Percentiles rank a stretch among this genome's conserved stretches.
phyloP scores from a whole-genome alignment of 2,329 filamentous ascomycete genomes.

The Stachybotrys chartarum region DNA sequence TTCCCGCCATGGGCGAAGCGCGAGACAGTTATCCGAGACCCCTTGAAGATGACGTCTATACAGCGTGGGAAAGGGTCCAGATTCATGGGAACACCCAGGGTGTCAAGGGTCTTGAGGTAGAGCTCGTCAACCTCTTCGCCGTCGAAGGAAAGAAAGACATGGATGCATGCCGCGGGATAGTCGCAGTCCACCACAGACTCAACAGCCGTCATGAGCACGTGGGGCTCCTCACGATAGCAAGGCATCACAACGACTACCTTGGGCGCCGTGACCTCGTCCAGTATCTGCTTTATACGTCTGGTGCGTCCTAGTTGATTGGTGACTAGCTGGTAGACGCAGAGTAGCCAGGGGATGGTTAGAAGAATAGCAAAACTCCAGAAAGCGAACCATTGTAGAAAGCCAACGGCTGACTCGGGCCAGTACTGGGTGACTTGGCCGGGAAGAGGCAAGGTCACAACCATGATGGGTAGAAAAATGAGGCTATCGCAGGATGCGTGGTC shows the following conservation, averaged over 20 bases:
- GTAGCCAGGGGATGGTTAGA: constrained; percentile 81
- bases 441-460: constrained; percentile 86
- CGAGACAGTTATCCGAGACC: constrained; percentile 80
- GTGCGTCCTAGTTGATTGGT: constrained; percentile 78
- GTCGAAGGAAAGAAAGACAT: constrained; percentile 93
- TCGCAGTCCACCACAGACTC: constrained; percentile 92
- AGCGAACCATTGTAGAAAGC: constrained; percentile 82
- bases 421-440: constrained; percentile 63
- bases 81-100: constrained; percentile 72
- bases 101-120: constrained; percentile 79
- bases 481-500: constrained; percentile 20
- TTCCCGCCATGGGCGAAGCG: constrained; percentile 92
- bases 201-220: constrained; percentile 75
- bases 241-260: constrained; percentile 97
- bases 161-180: constrained; percentile 85
- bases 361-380: constrained; percentile 89
- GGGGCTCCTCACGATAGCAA: constrained; percentile 86
- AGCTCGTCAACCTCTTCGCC: constrained; percentile 83
- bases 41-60: constrained; percentile 81
- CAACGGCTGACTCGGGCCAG: constrained; percentile 64
- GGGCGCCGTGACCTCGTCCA: constrained; percentile 79
- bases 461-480: constrained; percentile 81
- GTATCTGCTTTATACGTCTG: constrained; percentile 73
- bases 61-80: constrained; percentile 77
- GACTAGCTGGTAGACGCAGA: constrained; percentile 87